A percentile compares a stretch with the other conserved stretches of the same genome.
Evolutionary conservation across 345 rosid species (phyloP).

Genomic region (Adansonia digitata): DNA sequence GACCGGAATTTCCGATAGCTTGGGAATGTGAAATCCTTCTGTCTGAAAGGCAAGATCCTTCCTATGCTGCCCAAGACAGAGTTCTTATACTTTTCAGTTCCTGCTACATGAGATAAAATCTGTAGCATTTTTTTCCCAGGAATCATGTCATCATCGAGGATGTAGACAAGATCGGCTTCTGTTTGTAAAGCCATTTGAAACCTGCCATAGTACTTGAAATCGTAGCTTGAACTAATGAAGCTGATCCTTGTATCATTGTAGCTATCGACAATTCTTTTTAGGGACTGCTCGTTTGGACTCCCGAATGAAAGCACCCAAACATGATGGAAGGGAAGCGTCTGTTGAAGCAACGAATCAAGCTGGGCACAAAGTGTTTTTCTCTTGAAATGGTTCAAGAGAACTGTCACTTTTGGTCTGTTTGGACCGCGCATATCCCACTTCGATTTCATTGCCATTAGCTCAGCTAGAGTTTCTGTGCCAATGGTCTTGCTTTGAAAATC

Average conservation of each 20-base stretch:
- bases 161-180: constrained; percentile 80
- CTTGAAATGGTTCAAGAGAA: constrained; percentile 92
- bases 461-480: constrained; percentile 63
- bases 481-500: constrained; percentile 51
- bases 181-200: constrained; percentile 96
- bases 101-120: constrained; percentile 92
- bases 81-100: constrained; percentile 86
- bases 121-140: constrained; percentile 92
- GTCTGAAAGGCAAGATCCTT: constrained; percentile 88
- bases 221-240: constrained; percentile 85
- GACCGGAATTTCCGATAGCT: constrained; percentile 88
- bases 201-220: constrained; percentile 95
- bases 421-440: constrained; percentile 70
- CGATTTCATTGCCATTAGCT: constrained; percentile 79
- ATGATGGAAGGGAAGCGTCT: constrained; percentile 85
- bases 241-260: constrained; percentile 90
- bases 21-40: constrained; percentile 92
- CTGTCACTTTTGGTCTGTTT: constrained; percentile 67
- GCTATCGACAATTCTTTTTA: constrained; percentile 65
- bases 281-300: constrained; percentile 65
- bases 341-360: constrained; percentile 78
- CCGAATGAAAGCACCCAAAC: constrained; percentile 96
- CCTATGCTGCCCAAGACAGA: constrained; percentile 95
- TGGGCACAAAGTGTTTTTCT: constrained; percentile 92
- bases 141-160: constrained; percentile 92